Conservation (phyloP, 306 rosid genomes). For the Leucaena leucocephala region DNA sequence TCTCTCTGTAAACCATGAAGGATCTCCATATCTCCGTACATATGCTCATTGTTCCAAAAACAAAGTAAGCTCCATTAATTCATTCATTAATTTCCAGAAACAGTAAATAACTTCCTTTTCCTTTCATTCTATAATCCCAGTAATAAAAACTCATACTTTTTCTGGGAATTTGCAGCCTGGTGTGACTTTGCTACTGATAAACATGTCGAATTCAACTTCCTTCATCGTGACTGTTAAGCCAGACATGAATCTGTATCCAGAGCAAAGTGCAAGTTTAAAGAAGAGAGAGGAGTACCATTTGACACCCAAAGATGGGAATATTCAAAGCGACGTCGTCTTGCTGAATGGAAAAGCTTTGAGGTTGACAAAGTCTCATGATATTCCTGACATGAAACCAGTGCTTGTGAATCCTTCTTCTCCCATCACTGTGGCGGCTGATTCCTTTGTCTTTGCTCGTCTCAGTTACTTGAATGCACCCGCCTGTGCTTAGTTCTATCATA, state of each 20-base stretch:
- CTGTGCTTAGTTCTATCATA: slow-evolving; percentile 31
- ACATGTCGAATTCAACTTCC: slow-evolving; percentile 63
- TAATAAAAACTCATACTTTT: not conserved
- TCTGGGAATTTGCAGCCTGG: slow-evolving; percentile 46
- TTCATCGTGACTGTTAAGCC: slow-evolving; percentile 36
- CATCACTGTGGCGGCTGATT: slow-evolving; percentile 44
- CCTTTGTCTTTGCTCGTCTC: slow-evolving; percentile 51
- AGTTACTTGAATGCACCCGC: slow-evolving; percentile 52
- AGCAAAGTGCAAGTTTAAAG: not conserved
- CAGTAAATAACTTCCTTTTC: not conserved
- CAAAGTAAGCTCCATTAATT: slow-evolving; percentile 16
- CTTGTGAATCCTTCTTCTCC: slow-evolving; percentile 45
- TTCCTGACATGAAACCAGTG: slow-evolving; percentile 52
- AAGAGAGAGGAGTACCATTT: slow-evolving; percentile 69
- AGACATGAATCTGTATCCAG: slow-evolving; percentile 41
- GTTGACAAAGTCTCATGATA: slow-evolving; percentile 44
- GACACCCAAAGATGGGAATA: slow-evolving; percentile 61
- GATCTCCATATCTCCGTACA: slow-evolving; percentile 49
- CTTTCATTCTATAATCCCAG: not conserved
- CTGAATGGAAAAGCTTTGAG: slow-evolving; percentile 60
- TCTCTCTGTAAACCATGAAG: slow-evolving; percentile 38
- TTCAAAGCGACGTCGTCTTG: slow-evolving; percentile 56
- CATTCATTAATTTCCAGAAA: not conserved
- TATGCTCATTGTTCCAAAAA: slow-evolving; percentile 54
- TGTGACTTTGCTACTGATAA: slow-evolving; percentile 54